phyloP scores from a whole-genome alignment of 225 moss, liverwort and hornwort genomes.

The Asterella californica region DNA sequence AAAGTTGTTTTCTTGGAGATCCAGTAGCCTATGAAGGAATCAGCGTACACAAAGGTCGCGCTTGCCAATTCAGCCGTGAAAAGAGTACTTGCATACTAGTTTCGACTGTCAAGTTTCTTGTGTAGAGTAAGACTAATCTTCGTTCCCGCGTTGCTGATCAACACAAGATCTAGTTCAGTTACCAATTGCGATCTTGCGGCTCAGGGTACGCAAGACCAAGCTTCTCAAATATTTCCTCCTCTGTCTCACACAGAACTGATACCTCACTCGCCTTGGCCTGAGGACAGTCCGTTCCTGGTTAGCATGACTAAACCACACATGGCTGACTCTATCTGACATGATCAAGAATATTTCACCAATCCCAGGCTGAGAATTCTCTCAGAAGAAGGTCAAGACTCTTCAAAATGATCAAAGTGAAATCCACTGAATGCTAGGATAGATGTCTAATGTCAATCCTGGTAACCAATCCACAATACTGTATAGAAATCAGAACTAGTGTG shows the following conservation, averaged over 20 bases:
- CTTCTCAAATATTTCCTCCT: slow-evolving; percentile 41
- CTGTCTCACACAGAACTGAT: slow-evolving; percentile 32
- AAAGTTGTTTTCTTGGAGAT: too few species aligned
- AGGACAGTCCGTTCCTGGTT: not conserved
- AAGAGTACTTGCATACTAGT: too few species aligned
- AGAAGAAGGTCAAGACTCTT: not conserved
- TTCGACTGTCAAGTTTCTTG: too few species aligned
- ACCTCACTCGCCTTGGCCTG: slow-evolving; percentile 32
- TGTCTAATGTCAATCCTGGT: not conserved
- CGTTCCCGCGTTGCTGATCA: not conserved
- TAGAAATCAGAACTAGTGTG: not conserved
- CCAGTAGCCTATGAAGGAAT: too few species aligned
- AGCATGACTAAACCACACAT: not conserved
- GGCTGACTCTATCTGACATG: not conserved
- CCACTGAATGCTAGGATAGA: not conserved
- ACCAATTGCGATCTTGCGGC: slow-evolving; percentile 44
- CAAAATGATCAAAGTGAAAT: not conserved
- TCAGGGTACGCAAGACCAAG: slow-evolving; percentile 41
- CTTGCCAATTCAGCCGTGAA: too few species aligned
- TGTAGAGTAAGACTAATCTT: too few species aligned
- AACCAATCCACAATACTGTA: too few species aligned
- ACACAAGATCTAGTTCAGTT: not conserved
- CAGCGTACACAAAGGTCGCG: too few species aligned
- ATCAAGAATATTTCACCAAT: too few species aligned
- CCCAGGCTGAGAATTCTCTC: not conserved